Conservation (phyloP, 805 yeast species). For the Ogataea haglerorum region DNA sequence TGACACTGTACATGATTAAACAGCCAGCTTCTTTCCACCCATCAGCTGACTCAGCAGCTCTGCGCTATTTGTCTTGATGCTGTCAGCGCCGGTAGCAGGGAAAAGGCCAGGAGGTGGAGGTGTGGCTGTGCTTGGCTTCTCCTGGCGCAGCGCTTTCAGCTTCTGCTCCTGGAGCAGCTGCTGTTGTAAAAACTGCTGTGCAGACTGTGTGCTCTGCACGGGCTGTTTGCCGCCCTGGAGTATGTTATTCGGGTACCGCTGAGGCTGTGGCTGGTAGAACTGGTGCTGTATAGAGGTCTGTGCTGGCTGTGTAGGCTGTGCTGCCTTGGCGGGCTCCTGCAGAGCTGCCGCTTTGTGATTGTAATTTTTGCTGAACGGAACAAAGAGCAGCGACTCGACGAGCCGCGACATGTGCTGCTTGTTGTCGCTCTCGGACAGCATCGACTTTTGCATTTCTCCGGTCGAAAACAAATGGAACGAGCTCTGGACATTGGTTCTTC, state of each 20-base stretch:
- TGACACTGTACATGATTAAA: slow-evolving; percentile 13
- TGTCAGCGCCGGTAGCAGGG: slow-evolving; percentile 16
- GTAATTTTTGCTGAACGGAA: slow-evolving; percentile 34
- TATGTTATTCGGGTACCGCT: slow-evolving; percentile 24
- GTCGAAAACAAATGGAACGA: slow-evolving; percentile 26
- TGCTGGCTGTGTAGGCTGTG: slow-evolving; percentile 27
- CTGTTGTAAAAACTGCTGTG: slow-evolving; percentile 31
- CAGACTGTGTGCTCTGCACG: slow-evolving; percentile 23
- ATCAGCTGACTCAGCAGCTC: slow-evolving; percentile 81
- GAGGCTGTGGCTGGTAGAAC: slow-evolving; percentile 31
- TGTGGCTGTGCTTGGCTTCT: slow-evolving; percentile 39
- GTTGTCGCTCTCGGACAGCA: slow-evolving; percentile 17
- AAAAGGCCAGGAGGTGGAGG: slow-evolving; percentile 78
- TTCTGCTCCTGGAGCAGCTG: slow-evolving; percentile 33
- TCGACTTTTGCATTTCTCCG: slow-evolving; percentile 14
- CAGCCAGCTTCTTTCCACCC: slow-evolving; percentile 56
- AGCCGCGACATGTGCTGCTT: slow-evolving; percentile 25
- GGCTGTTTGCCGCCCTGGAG: slow-evolving; percentile 20
- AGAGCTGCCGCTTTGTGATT: slow-evolving; percentile 21
- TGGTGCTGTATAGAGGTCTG: slow-evolving; percentile 30
- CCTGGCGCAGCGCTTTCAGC: slow-evolving; percentile 21
- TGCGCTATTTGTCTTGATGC: slow-evolving; percentile 36
- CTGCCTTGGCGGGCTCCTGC: slow-evolving; percentile 9
- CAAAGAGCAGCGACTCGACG: slow-evolving; percentile 32
- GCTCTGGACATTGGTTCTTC: slow-evolving; percentile 10